Conservation (phyloP, 2,329 filamentous ascomycete species). For the Cercospora sojina region DNA sequence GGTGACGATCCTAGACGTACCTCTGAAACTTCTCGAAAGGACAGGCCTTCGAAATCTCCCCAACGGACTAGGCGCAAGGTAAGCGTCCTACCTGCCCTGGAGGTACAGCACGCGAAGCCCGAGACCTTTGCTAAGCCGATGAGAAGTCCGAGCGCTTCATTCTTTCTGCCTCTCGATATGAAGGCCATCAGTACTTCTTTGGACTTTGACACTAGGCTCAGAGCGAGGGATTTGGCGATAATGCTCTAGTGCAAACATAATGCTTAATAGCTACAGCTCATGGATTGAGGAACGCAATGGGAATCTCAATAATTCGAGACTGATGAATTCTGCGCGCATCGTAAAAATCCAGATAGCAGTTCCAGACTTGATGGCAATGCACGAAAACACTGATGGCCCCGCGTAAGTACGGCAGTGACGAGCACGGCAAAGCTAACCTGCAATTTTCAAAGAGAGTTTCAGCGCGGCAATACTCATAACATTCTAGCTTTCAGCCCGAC, state of each 20-base stretch:
- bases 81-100: neutral
- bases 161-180: slow-evolving; percentile 11
- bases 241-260: neutral
- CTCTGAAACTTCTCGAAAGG: neutral
- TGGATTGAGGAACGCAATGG: neutral
- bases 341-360: neutral
- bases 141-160: slow-evolving; percentile 7
- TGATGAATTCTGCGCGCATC: neutral
- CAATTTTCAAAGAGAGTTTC: neutral
- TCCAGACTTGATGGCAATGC: neutral
- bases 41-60: neutral
- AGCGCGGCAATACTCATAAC: neutral
- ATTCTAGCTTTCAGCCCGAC: neutral
- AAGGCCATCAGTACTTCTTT: slow-evolving; percentile 1
- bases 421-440: neutral
- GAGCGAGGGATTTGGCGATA: slow-evolving; percentile 1
- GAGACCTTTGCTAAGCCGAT: neutral
- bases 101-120: neutral
- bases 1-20: neutral
- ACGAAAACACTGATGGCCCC: neutral
- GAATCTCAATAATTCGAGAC: neutral
- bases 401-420: neutral
- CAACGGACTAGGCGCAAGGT: neutral
- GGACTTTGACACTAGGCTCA: neutral
- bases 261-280: neutral